Conservation (phyloP, 805 yeast genomes). For the Pichia exigua region DNA sequence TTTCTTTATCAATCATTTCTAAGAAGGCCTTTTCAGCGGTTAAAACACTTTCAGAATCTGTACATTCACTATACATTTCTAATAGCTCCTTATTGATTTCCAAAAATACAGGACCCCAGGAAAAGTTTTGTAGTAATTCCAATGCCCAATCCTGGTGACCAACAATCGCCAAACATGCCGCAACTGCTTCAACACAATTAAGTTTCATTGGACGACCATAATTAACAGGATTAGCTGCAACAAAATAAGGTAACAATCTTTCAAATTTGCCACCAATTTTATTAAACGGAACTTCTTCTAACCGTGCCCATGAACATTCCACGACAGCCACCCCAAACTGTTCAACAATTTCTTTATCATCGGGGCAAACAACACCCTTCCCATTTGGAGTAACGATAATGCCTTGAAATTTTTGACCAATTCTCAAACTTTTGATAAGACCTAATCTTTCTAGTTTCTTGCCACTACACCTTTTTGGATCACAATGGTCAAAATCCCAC, state of each 20-base stretch:
- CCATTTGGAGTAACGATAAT: constrained; percentile 92
- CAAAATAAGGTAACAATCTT: constrained; percentile 80
- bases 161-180: constrained; percentile 93
- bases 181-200: constrained; percentile 95
- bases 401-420: constrained; percentile 94
- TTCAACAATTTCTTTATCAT: constrained; percentile 72
- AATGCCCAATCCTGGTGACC: constrained; percentile 89
- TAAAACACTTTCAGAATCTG: constrained; percentile 68
- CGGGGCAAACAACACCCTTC: constrained; percentile 79
- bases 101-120: constrained; percentile 90
- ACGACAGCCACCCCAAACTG: constrained; percentile 91
- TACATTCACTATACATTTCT: constrained; percentile 67
- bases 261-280: constrained; percentile 90
- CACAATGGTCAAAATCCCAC: constrained; percentile 99
- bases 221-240: constrained; percentile 95
- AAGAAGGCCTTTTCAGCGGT: constrained; percentile 73
- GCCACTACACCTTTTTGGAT: constrained; percentile 95
- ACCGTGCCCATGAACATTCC: constrained; percentile 96
- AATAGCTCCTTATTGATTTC: constrained; percentile 74
- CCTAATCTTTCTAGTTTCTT: constrained; percentile 89
- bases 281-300: constrained; percentile 93
- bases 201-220: constrained; percentile 94
- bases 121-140: constrained; percentile 64
- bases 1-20: constrained; percentile 57
- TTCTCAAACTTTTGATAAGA: constrained; percentile 62